A percentile compares a stretch with the other conserved stretches of the same genome.
phyloP scores from a whole-genome alignment of 352 stramenopile species.

The Phytopythium litorale region DNA sequence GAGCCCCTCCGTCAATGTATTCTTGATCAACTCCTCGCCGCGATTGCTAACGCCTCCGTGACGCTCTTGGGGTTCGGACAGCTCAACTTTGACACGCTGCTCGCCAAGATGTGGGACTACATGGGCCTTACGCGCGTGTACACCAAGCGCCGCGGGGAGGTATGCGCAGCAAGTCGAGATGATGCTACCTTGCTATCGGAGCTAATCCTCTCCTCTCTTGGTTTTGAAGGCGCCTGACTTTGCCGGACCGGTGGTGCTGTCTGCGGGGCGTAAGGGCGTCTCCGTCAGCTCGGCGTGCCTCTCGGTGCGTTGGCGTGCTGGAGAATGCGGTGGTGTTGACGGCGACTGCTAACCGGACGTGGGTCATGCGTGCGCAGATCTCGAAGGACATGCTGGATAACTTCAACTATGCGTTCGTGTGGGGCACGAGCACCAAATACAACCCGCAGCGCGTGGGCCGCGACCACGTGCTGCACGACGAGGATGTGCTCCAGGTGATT shows the following conservation, averaged over 20 bases:
- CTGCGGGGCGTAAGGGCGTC: conserved; percentile 80
- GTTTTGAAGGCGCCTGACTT: conserved; percentile 55
- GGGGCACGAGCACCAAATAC: conserved; percentile 98
- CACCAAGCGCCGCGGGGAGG: conserved; percentile 85
- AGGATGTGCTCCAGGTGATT: conserved; percentile 98
- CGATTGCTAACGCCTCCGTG: neutral
- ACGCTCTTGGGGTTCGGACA: conserved; percentile 29
- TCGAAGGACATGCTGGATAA: conserved; percentile 93
- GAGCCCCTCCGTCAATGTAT: conserved; percentile 4
- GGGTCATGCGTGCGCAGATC: conserved; percentile 37
- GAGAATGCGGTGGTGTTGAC: neutral
- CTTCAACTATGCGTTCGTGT: conserved; percentile 98
- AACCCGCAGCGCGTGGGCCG: conserved; percentile 96
- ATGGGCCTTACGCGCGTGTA: conserved; percentile 89
- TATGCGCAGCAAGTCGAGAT: conserved; percentile 11
- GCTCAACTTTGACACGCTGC: conserved; percentile 95
- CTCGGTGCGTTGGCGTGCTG: conserved; percentile 46
- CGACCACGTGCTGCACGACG: conserved; percentile 94
- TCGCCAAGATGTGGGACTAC: conserved; percentile 90
- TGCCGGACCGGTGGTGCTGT: conserved; percentile 77
- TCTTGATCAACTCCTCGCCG: neutral
- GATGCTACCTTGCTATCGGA: neutral
- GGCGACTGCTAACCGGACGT: neutral
- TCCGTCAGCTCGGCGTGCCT: conserved; percentile 77
- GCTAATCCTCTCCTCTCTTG: neutral